phyloP scores from a whole-genome alignment of 83 land plant genomes.

The Larix sibirica region DNA sequence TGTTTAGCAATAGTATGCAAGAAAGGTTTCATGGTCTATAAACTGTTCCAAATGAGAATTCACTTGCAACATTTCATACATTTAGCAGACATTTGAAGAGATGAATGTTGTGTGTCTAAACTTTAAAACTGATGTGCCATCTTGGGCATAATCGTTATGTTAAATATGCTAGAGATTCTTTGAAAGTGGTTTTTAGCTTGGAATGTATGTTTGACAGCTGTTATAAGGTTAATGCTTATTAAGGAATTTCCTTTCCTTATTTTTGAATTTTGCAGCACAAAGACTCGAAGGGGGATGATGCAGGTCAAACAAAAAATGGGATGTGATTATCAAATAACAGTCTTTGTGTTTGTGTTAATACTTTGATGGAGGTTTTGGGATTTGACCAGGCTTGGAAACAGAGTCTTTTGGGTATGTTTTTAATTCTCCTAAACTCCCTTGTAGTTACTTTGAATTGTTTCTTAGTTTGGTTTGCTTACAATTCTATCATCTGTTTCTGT shows the following conservation, averaged over 20 bases:
- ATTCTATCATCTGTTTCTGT: too few relatives aligned
- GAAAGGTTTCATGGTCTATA: background rate
- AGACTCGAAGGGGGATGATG: conserved; percentile 16
- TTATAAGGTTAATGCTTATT: background rate
- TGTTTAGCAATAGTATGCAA: background rate
- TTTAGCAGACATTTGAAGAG: background rate
- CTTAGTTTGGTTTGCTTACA: too few relatives aligned
- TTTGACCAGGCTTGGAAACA: background rate
- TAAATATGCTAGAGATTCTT: background rate
- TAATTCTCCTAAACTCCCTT: background rate
- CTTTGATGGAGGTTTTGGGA: conserved; percentile 9
- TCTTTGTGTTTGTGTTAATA: conserved; percentile 13
- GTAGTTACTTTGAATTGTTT: too few relatives aligned
- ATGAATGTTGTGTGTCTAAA: background rate
- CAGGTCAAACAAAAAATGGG: conserved; percentile 15
- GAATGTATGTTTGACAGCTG: background rate
- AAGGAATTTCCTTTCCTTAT: background rate
- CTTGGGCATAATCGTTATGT: background rate
- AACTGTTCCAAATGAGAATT: background rate
- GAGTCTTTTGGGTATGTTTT: conserved; percentile 4
- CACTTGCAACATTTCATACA: background rate
- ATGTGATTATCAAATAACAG: background rate
- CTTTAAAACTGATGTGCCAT: background rate
- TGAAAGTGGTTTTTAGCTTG: background rate
- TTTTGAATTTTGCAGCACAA: conserved; percentile 16